phyloP scores from a whole-genome alignment of 2,329 filamentous ascomycete species.

The Microdochium bolleyi region DNA sequence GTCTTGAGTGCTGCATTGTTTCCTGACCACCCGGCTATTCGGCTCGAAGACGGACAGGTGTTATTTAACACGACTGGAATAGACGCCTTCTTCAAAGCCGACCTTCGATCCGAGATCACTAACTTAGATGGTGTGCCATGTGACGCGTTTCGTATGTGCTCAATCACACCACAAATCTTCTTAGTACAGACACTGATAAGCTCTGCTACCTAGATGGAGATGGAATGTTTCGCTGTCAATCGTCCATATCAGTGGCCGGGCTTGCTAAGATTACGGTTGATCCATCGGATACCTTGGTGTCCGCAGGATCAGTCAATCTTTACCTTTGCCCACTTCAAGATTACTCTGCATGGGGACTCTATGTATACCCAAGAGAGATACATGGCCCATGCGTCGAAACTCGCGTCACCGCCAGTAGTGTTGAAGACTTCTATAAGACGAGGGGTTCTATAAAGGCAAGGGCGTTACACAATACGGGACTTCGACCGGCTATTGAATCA shows the following conservation, averaged over 20 bases:
- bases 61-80: not conserved
- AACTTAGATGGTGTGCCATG: not conserved
- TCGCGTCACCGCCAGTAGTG: not conserved
- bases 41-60: not conserved
- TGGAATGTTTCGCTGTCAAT: not conserved
- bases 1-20: not conserved
- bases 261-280: not conserved
- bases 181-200: not conserved
- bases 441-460: not conserved
- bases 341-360: not conserved
- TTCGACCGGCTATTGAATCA: not conserved
- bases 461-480: not conserved
- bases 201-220: not conserved
- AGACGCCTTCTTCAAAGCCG: not conserved
- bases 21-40: not conserved
- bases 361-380: not conserved
- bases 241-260: not conserved
- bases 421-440: not conserved
- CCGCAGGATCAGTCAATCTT: not conserved
- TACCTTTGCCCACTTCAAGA: not conserved
- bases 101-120: not conserved
- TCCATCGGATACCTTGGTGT: not conserved
- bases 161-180: not conserved
- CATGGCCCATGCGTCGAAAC: not conserved
- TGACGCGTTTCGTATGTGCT: not conserved